Percentiles rank a stretch among this genome's conserved stretches.
phyloP scores from a whole-genome alignment of 441 rosid genomes.

The Francoa sonchifolia region DNA sequence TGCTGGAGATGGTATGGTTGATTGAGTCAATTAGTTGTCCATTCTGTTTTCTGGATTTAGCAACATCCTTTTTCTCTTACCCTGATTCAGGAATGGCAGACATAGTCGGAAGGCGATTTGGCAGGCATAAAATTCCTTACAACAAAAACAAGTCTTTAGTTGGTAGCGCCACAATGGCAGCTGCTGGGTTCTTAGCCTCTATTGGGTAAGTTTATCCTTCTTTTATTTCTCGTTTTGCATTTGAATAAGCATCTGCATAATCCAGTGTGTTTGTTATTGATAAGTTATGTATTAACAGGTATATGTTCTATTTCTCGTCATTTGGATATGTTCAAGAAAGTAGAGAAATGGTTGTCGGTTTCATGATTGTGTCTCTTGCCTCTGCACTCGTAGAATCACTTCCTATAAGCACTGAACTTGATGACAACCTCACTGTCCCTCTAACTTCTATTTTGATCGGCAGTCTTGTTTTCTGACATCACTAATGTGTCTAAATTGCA shows the following conservation, averaged over 20 bases:
- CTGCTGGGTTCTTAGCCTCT: constrained; percentile 55
- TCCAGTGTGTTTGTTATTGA: constrained; percentile 1
- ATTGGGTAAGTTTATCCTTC: constrained; percentile 25
- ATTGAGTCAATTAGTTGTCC: constrained; percentile 1
- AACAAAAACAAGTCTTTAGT: constrained; percentile 57
- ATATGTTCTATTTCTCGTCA: constrained; percentile 55
- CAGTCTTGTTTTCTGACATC: constrained; percentile 29
- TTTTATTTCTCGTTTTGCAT: background rate
- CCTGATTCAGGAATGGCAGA: constrained; percentile 61
- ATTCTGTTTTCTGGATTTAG: background rate
- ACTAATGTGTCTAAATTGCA: background rate
- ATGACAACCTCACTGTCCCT: constrained; percentile 80
- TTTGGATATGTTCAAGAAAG: constrained; percentile 45
- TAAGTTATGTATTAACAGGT: constrained; percentile 26
- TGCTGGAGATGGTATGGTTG: constrained; percentile 73
- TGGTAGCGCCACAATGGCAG: constrained; percentile 64
- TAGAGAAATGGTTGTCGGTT: constrained; percentile 42
- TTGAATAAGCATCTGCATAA: background rate
- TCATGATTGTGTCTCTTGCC: constrained; percentile 48
- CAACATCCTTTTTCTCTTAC: background rate
- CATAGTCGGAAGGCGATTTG: constrained; percentile 53
- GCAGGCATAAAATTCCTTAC: constrained; percentile 55
- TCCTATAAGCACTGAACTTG: constrained; percentile 63
- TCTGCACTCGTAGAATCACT: constrained; percentile 73
- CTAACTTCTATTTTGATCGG: constrained; percentile 55